These are phyloP conservation scores for Gremmenia infestans DNA, from an alignment of 2,329 filamentous ascomycete genomes.

Conservation along the genomic window DNA sequence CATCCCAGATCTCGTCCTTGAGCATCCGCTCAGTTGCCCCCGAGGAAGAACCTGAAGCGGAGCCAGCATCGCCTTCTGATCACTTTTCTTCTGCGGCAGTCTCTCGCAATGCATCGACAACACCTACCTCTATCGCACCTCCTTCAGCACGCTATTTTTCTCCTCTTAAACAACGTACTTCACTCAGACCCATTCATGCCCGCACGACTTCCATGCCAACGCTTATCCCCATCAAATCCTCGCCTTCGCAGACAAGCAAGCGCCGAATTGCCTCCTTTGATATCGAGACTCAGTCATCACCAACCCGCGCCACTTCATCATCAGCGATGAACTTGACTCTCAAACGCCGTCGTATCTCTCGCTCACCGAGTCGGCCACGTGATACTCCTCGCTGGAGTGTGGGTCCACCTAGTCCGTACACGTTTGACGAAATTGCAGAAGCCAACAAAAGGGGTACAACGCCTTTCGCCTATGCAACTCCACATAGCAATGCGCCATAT, in stretches of 20 bases:
- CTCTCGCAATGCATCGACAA: slow-evolving; percentile 24
- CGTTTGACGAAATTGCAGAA: slow-evolving; percentile 21
- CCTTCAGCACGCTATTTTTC: slow-evolving; percentile 13
- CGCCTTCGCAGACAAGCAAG: slow-evolving; percentile 34
- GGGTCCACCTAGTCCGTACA: slow-evolving; percentile 27
- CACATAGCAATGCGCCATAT: slow-evolving; percentile 57
- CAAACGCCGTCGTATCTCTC: slow-evolving; percentile 39
- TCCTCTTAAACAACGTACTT: slow-evolving; percentile 26
- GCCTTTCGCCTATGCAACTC: slow-evolving; percentile 68
- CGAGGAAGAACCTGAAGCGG: slow-evolving; percentile 24
- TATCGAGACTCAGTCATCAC: slow-evolving; percentile 24
- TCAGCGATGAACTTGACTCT: slow-evolving; percentile 3
- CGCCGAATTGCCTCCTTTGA: slow-evolving; percentile 44
- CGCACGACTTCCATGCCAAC: slow-evolving; percentile 51
- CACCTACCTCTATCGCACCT: slow-evolving; percentile 22
- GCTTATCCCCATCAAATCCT: slow-evolving; percentile 34
- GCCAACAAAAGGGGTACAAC: slow-evolving; percentile 43
- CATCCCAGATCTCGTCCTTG: neutral
- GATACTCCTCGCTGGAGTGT: slow-evolving; percentile 53
- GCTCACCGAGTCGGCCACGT: slow-evolving; percentile 50
- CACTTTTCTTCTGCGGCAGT: slow-evolving; percentile 28
- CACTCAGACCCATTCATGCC: slow-evolving; percentile 43
- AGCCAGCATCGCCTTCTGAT: slow-evolving; percentile 27
- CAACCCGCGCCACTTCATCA: slow-evolving; percentile 6
- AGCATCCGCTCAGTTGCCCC: slow-evolving; percentile 30